Conservation (phyloP, 75 land plant genomes). For the Adiantum capillusveneris region DNA sequence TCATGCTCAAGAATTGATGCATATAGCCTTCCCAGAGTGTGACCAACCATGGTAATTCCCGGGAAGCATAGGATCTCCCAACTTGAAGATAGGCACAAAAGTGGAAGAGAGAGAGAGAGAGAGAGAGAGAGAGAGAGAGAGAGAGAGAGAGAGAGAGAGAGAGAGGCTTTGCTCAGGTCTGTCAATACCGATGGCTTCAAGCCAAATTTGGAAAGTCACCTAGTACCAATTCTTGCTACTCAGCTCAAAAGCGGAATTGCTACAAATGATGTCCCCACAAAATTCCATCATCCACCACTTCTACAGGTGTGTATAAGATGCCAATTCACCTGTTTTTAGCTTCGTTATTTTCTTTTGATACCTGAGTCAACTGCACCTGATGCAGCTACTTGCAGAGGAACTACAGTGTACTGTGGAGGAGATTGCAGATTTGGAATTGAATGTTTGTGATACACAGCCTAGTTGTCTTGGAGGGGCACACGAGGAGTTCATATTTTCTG, state of each 20-base stretch:
- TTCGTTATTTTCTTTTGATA: too few relatives aligned
- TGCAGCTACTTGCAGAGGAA: conserved; percentile 26
- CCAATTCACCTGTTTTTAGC: neutral
- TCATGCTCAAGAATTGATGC: too few relatives aligned
- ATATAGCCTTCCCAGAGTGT: too few relatives aligned
- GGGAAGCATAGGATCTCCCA: too few relatives aligned
- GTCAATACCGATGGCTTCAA: conserved; percentile 94
- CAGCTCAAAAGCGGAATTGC: conserved; percentile 42
- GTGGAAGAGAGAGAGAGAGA: neutral
- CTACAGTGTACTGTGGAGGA: conserved; percentile 54
- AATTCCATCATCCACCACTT: conserved; percentile 71
- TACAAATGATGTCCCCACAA: conserved; percentile 18
- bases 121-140: neutral
- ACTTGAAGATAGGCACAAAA: too few relatives aligned
- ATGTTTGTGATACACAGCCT: conserved; percentile 92
- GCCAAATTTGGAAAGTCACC: conserved; percentile 87
- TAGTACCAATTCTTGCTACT: conserved; percentile 77
- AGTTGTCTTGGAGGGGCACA: conserved; percentile 93
- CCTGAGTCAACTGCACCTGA: too few relatives aligned
- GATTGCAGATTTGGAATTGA: conserved; percentile 66
- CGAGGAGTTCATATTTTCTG: conserved; percentile 90
- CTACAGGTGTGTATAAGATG: conserved; percentile 45
- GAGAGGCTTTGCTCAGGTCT: conserved; percentile 31
- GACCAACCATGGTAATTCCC: too few relatives aligned
- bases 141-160: conserved; percentile 7